These are phyloP conservation scores for Leishmania gerbilli DNA, from an alignment of 208 protist species.

Conservation along the genomic window DNA sequence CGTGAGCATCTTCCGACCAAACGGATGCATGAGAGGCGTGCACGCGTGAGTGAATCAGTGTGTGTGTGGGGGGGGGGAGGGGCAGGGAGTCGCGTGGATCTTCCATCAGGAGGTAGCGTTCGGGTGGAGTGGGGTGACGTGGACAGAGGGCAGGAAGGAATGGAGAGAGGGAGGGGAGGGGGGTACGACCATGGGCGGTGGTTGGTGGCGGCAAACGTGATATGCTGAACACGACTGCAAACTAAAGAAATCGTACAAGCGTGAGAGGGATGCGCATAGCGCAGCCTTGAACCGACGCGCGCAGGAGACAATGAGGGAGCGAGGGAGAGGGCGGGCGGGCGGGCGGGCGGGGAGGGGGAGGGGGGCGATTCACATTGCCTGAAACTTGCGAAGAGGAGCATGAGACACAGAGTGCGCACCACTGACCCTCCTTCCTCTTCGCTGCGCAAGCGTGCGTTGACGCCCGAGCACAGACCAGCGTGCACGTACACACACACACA, in stretches of 20 bases:
- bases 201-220: background rate
- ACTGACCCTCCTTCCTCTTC: background rate
- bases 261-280: background rate
- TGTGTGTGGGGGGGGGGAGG: background rate
- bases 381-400: background rate
- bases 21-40: background rate
- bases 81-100: background rate
- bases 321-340: too few relatives aligned
- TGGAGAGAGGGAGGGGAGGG: background rate
- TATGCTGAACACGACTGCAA: background rate
- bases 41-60: background rate
- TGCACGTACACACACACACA: slow-evolving; percentile 2
- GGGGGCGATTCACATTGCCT: background rate
- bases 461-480: background rate
- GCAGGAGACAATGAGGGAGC: background rate
- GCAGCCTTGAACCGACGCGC: background rate
- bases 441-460: background rate
- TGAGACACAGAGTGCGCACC: background rate
- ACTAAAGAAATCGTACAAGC: background rate
- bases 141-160: background rate
- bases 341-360: background rate
- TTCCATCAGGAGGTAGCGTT: background rate
- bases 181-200: background rate
- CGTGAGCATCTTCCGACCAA: background rate
- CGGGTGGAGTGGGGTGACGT: background rate